These are phyloP conservation scores for Allium sativum DNA, from an alignment of 106 monocot genomes.

Conservation along the genomic window DNA sequence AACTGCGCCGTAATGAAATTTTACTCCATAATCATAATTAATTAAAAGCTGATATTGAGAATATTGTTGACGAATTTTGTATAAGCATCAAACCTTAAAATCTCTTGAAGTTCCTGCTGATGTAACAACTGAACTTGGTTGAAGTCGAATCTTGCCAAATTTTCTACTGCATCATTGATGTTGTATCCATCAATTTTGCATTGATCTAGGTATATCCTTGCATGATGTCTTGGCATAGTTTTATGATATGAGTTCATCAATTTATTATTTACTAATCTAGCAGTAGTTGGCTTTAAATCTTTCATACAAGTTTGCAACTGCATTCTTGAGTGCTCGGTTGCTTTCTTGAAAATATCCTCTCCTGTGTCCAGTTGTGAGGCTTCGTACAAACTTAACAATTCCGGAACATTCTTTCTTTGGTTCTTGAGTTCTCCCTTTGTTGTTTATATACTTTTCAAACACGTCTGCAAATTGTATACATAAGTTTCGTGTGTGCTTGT, in stretches of 20 bases:
- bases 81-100: constrained; percentile 18
- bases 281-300: constrained; percentile 6
- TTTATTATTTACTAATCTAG: constrained; percentile 12
- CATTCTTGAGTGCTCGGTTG: constrained; percentile 23
- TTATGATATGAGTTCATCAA: constrained; percentile 24
- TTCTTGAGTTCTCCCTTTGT: constrained; percentile 13
- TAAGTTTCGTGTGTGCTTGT: too few relatives aligned
- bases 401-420: constrained; percentile 16
- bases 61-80: neutral
- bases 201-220: constrained; percentile 7
- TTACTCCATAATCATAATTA: neutral
- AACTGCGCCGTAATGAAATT: constrained; percentile 9
- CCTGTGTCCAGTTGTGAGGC: constrained; percentile 32
- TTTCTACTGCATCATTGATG: constrained; percentile 3
- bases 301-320: constrained; percentile 7
- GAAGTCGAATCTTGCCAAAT: constrained; percentile 32
- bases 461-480: constrained; percentile 8
- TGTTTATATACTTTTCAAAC: constrained; percentile 17
- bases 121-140: constrained; percentile 21
- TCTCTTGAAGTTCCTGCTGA: constrained; percentile 17
- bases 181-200: neutral
- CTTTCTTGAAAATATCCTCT: constrained; percentile 23
- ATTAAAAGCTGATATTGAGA: neutral
- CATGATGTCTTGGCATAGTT: constrained; percentile 22
- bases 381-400: constrained; percentile 37